Base-by-base conservation (phyloP, 169 alveolate genomes). In the Blepharisma undulans region DNA sequence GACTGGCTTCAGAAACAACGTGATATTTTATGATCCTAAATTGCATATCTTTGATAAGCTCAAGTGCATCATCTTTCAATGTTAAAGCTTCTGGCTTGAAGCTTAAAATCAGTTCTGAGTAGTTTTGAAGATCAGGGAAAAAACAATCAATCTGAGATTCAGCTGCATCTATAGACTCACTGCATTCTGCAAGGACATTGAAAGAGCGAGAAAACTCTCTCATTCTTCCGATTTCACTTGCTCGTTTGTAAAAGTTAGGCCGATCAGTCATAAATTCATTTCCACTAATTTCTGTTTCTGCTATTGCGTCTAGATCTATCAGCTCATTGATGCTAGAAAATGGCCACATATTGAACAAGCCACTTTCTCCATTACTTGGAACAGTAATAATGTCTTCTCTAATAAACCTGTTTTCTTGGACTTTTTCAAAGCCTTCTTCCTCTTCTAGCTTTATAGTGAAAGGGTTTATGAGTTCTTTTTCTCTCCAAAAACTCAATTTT, bases 381-480 rank as follows among this genome's bases (percentile, higher is more conserved):
- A 36, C 25, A 2, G 34, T 34, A 12, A 21, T 27, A 12, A 78
- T 34, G 61, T 78, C 61, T 32, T 78, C 86, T 29, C 29, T 78
- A 7, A 78, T 78, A 30, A 59, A 32, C 27, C 76, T 21, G n/a
- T 33, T 33, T 29, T 82, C 34, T 34, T 33, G 29, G 29, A 74
- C 80, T 30, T 32, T 82, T 34, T 82, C 72, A 32, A 82, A 22
- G 25, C 89, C 89, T 21, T 21, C 25, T 33, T 82, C 89, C 29
- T 33, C 33, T 34, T 48, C 78, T 3, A 59, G 78, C 29, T 48
- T 82, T 14, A 82, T 21, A n/a, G 32, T 4, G 32, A 82, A 82
- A 82, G 89, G 89, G 60, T 78, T 78, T 32, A 48, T 48, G 21
- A 21, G 34, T 29, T 25, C 86, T 78, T 29, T 32, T 29, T 27